Conservation (phyloP, 306 rosid species). For the Ormosia emarginata region DNA sequence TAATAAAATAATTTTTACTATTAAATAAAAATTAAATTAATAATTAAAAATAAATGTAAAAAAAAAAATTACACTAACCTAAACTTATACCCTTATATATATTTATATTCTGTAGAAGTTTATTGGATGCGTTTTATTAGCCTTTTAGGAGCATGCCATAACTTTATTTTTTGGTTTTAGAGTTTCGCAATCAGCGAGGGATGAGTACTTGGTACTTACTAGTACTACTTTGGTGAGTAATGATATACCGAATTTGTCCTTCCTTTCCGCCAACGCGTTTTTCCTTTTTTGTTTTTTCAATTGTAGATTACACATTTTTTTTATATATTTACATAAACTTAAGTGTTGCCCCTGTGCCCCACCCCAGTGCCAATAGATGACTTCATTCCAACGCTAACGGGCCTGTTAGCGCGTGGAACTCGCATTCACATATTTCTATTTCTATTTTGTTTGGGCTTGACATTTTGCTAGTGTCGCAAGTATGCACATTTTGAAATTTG, state of each 20-base stretch:
- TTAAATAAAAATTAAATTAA: too few species aligned
- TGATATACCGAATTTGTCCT: not conserved
- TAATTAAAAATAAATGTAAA: too few species aligned
- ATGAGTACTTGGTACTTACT: not conserved
- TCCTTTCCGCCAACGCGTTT: conserved; percentile 21
- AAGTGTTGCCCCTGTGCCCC: not conserved
- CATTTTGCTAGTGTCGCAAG: not conserved
- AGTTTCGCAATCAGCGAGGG: not conserved
- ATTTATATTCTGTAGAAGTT: not conserved
- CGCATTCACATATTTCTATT: not conserved
- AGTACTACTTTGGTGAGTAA: not conserved
- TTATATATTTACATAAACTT: not conserved
- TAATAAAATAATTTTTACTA: too few species aligned
- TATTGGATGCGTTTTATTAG: not conserved
- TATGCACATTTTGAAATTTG: not conserved
- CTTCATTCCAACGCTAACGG: not conserved
- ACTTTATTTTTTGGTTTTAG: not conserved
- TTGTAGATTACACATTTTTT: not conserved
- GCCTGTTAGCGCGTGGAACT: not conserved
- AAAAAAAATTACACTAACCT: too few species aligned
- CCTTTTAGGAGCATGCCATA: not conserved
- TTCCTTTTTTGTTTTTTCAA: not conserved
- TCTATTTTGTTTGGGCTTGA: not conserved
- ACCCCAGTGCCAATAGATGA: not conserved
- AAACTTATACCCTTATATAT: too few species aligned